Base-by-base conservation (phyloP, 371 early-diverging fungal species). In the Mortierella sp. region DNA sequence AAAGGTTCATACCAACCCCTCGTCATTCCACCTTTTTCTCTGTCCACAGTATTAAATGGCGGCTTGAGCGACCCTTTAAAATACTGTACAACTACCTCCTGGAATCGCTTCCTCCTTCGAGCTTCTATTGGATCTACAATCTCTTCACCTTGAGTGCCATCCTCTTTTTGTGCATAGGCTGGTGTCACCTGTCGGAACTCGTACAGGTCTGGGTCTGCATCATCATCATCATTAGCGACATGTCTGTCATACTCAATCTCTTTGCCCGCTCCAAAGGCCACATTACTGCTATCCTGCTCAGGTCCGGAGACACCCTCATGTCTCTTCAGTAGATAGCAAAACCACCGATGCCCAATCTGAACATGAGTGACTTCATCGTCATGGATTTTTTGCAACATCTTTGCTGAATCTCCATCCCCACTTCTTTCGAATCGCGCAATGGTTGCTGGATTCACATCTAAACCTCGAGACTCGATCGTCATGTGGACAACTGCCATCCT, bases 391-490 rank as follows among this genome's bases (percentile, higher is more conserved):
- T 74, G 75, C 55, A 90, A 68, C 82, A 85, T 85, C 23, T 65
- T 83, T n/a, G 86, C 88, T 58, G 85, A 83, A 15, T 75, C 86
- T 0, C 19, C 43, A 57, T 90, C 90, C 22, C 84, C 84, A 54
- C 85, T 85, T 17, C 72, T 75, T 26, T 72, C 77, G 56, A 88
- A 90, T 49, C 86, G 85, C 6, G 80, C 70, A 60, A 90, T 90
- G 0, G 89, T 90, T 1, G 72, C 75, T 7, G 88, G 90, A 64
- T 90, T 90, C 31, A 90, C 90, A 64, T 90, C 90, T 55, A 90
- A 71, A 3, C 90, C 90, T 42, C 90, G 75, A 12, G 90, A 89
- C 60, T 90, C 90, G 69, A 88, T 89, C 19, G 88, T 87, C 88
- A 88, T 87, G 64, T 87, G 87, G 1, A 87, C 87, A 9, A 90